Evolutionary conservation across 805 yeast genomes (phyloP).

Genomic region (Metschnikowia lachancei): DNA sequence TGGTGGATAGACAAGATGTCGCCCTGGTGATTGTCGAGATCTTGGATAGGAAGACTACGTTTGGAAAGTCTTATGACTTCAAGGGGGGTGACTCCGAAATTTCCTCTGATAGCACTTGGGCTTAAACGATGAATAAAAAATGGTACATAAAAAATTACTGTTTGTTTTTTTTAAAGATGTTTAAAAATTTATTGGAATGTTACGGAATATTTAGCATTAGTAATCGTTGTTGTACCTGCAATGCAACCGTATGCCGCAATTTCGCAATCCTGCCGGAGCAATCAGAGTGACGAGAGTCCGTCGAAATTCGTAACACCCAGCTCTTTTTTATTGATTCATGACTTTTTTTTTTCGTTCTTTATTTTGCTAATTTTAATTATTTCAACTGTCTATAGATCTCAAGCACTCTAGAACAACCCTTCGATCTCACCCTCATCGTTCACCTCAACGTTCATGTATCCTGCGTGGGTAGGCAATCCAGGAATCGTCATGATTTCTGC

Average conservation of each 20-base stretch:
- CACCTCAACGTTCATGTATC: constrained; percentile 96
- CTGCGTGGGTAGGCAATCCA: constrained; percentile 93
- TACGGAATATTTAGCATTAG: too few species aligned
- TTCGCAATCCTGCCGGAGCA: too few species aligned
- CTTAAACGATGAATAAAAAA: background rate
- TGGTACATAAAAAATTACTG: too few species aligned
- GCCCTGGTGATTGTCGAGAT: constrained; percentile 44
- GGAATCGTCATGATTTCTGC: constrained; percentile 98
- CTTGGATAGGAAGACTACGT: constrained; percentile 36
- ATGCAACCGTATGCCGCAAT: background rate
- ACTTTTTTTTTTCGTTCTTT: too few species aligned
- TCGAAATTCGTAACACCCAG: too few species aligned
- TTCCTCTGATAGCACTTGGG: constrained; percentile 17
- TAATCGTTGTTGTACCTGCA: too few species aligned
- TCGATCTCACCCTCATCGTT: constrained; percentile 87
- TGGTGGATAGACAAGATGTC: constrained; percentile 52
- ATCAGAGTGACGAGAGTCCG: too few species aligned
- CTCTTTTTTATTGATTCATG: too few species aligned
- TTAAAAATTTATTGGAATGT: too few species aligned
- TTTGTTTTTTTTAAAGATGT: too few species aligned
- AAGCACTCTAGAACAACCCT: constrained; percentile 66
- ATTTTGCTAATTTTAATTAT: too few species aligned
- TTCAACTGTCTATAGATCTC: constrained; percentile 4
- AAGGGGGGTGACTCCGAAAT: constrained; percentile 40
- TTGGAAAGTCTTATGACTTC: constrained; percentile 44